Evolutionary conservation across 2,329 filamentous ascomycete genomes (phyloP).

Genomic region (Penicillium hesseltinei): DNA sequence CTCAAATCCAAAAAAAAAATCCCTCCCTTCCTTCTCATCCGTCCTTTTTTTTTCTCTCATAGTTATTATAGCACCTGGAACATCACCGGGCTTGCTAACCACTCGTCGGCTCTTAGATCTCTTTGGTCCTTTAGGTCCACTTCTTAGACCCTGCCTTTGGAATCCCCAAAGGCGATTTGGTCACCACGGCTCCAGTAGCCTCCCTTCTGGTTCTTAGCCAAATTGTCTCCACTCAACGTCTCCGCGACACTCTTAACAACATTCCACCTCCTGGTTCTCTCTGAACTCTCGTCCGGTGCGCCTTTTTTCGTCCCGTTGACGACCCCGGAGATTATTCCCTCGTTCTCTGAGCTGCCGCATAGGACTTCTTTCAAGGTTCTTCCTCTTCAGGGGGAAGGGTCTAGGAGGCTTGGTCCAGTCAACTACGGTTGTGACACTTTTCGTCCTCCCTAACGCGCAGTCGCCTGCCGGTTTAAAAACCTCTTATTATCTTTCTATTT

Average conservation of each 20-base stretch:
- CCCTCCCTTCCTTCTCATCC: conserved; percentile 6
- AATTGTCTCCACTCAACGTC: conserved; percentile 46
- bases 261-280: conserved; percentile 43
- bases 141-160: conserved; percentile 37
- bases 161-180: conserved; percentile 38
- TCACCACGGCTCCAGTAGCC: conserved; percentile 43
- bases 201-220: conserved; percentile 34
- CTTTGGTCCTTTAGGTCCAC: conserved; percentile 2
- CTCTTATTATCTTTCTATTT: conserved; percentile 19
- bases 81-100: conserved; percentile 5
- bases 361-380: conserved; percentile 97
- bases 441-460: conserved; percentile 83
- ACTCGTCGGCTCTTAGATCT: not conserved
- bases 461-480: conserved; percentile 25
- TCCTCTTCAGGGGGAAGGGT: conserved; percentile 99
- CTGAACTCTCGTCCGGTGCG: conserved; percentile 35
- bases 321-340: conserved; percentile 52
- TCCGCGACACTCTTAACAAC: conserved; percentile 49
- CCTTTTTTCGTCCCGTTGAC: conserved; percentile 39
- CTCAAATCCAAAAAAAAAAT: conserved; percentile 23
- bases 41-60: conserved; percentile 2
- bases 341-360: conserved; percentile 95
- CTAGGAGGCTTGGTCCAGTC: conserved; percentile 95
- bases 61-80: not conserved
- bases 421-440: conserved; percentile 87